Conservation (phyloP, 2,329 filamentous ascomycete species). For the Pseudogymnoascus sp. region DNA sequence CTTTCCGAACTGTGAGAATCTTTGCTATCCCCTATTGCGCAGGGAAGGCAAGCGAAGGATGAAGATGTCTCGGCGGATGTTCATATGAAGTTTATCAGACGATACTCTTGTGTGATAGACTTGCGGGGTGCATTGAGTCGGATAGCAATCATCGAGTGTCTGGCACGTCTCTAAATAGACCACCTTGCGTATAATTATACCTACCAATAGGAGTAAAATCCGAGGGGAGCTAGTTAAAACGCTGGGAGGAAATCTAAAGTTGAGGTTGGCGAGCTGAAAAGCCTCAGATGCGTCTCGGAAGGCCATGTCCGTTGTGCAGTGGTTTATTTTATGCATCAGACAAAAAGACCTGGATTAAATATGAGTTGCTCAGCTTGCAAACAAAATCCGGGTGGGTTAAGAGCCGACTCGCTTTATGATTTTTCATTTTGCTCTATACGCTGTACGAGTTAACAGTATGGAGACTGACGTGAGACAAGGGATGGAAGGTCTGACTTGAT, state of each 20-base stretch:
- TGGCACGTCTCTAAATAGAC: neutral
- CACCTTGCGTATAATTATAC: constrained; percentile 1
- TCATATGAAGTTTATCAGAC: neutral
- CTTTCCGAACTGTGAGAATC: neutral
- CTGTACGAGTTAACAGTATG: neutral
- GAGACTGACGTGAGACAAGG: neutral
- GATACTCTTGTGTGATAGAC: neutral
- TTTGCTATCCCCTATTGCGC: neutral
- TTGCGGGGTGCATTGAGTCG: constrained; percentile 6
- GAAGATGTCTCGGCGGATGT: neutral
- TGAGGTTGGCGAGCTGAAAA: neutral
- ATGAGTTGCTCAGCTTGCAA: neutral
- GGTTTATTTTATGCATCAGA: neutral
- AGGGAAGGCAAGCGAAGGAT: constrained; percentile 6
- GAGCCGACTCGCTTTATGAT: neutral
- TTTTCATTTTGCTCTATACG: neutral
- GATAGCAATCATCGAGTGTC: neutral
- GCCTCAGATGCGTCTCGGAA: neutral
- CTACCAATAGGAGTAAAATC: neutral
- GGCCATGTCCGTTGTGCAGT: neutral
- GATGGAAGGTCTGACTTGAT: neutral
- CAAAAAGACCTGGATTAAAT: neutral
- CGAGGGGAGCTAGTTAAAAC: neutral
- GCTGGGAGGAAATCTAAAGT: neutral
- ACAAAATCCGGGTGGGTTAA: neutral